Conservation (phyloP, 2,329 filamentous ascomycete species). For the Pseudocercospora musae region DNA sequence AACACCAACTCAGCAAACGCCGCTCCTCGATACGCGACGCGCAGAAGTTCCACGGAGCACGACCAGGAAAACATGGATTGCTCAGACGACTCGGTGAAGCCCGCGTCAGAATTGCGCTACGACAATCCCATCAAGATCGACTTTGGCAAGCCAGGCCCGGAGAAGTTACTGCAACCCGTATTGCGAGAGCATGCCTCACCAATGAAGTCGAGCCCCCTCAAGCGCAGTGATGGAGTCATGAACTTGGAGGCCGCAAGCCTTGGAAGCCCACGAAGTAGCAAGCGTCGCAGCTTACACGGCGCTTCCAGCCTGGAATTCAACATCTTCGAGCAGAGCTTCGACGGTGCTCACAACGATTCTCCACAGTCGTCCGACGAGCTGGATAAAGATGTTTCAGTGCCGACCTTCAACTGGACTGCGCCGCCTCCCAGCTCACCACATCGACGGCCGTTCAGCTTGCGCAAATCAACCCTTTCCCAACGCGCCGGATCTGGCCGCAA, state of each 20-base stretch:
- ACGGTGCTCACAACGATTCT: slow-evolving; percentile 27
- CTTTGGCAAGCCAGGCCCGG: slow-evolving; percentile 46
- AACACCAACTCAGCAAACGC: slow-evolving; percentile 70
- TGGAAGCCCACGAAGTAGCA: slow-evolving; percentile 83
- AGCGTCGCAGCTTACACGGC: slow-evolving; percentile 77
- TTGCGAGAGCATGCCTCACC: slow-evolving; percentile 50
- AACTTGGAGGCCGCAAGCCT: slow-evolving; percentile 74
- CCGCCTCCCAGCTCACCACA: slow-evolving; percentile 33
- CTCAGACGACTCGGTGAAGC: slow-evolving; percentile 24
- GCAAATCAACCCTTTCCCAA: slow-evolving; percentile 85
- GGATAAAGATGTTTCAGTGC: slow-evolving; percentile 28
- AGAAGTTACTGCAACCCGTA: slow-evolving; percentile 43
- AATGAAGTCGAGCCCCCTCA: slow-evolving; percentile 75
- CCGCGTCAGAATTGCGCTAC: slow-evolving; percentile 28
- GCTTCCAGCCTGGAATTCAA: slow-evolving; percentile 64
- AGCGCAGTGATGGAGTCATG: slow-evolving; percentile 88
- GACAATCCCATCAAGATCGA: slow-evolving; percentile 49
- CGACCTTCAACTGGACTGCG: slow-evolving; percentile 38
- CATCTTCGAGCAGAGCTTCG: slow-evolving; percentile 66
- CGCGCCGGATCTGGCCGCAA: slow-evolving; percentile 56
- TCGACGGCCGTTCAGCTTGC: slow-evolving; percentile 47
- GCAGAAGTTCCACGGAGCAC: slow-evolving; percentile 49
- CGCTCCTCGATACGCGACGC: slow-evolving; percentile 49
- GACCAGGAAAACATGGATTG: slow-evolving; percentile 38
- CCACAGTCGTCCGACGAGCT: slow-evolving; percentile 29